Base-by-base conservation (phyloP, 805 yeast species). In the Nakazawaea pomicola region DNA sequence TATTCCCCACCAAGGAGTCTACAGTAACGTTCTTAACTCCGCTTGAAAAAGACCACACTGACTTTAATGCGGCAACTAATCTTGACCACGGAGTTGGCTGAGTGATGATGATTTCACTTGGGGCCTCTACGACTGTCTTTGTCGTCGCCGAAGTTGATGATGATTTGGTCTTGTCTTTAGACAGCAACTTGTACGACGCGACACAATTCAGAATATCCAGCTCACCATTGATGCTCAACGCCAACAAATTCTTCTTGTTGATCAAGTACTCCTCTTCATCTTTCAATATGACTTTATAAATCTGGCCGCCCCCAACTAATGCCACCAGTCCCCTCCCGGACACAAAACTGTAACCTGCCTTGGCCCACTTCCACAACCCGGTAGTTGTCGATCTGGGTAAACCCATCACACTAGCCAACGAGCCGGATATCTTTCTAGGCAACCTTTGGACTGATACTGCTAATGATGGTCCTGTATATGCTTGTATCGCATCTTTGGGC, bases 251-350 rank as follows among this genome's bases (percentile, higher is more conserved):
- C 10, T 63, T 55, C 36, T 60, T 65, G 44, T 66, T 71, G 18
- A 79, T 64, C 23, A 74, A 55, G 4, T 76, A 56, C 31, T 71
- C 72, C 47, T 79, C 84, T 17, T 55, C 67, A 14, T 61, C 67
- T 3, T 50, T 59, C 18, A 79, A 54, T 24, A 61, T 61, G 12
- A 77, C 57, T 44, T 66, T 68, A 53, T 75, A 76, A 17, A 79
- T 55, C 10, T 74, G 65, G 0, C 85, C 84, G 18, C 63, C 60
- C 1, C 83, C 84, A 12, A 67, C 72, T 12, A 80, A 47, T 1
- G 78, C 77, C 2, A 66, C 66, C 38, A 66, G 70, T 0, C 86
- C 86, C 45, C 85, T 63, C 1, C 86, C 85, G 19, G 72, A 67
- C 5, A 77, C 47, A 28, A 74, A 58, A 0, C 69, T 60, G 50